These are phyloP conservation scores for Prunus yedoensis DNA, from an alignment of 331 rosid genomes.

Conservation along the genomic window DNA sequence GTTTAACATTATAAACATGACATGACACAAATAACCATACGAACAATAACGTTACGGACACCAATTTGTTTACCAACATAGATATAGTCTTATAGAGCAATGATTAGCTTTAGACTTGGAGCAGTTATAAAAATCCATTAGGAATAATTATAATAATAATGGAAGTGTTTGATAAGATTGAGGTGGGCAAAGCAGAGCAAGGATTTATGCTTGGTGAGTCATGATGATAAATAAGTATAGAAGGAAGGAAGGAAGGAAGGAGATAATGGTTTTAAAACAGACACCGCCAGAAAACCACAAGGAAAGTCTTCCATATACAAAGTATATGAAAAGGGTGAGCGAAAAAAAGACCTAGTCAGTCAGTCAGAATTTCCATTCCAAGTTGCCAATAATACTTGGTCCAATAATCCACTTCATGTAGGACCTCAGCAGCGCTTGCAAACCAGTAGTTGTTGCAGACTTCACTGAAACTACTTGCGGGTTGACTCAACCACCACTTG, in stretches of 20 bases:
- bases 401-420: no score
- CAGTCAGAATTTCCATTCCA: not conserved
- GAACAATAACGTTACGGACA: no score
- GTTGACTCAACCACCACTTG: constrained; percentile 27
- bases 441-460: not conserved
- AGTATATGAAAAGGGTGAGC: not conserved
- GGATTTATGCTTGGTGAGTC: not conserved
- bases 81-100: not conserved
- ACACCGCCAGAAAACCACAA: no score
- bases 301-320: not conserved
- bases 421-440: constrained; percentile 4
- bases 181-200: constrained; percentile 7
- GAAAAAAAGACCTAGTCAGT: no score
- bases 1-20: no score
- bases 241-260: no score
- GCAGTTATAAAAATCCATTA: not conserved
- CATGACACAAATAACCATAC: no score
- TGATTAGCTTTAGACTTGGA: not conserved
- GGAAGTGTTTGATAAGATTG: not conserved
- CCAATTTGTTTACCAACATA: no score
- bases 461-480: not conserved
- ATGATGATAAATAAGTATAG: no score
- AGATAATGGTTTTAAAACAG: no score
- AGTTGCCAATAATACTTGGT: not conserved
- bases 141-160: no score